Evolutionary conservation across 495 filamentous ascomycete species (phyloP).

Genomic region (Terfezia claveryi): DNA sequence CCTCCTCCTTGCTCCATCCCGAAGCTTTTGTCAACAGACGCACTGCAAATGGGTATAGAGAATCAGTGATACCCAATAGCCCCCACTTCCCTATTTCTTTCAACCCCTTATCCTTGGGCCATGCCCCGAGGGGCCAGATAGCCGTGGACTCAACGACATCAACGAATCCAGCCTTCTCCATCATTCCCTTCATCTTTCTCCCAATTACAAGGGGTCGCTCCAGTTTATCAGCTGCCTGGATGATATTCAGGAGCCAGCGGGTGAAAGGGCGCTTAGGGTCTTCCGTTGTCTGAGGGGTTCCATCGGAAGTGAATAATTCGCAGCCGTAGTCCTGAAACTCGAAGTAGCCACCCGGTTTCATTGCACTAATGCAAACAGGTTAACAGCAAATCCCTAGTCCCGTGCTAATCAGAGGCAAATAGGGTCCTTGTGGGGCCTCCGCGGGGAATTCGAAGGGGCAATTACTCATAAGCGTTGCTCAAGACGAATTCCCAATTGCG

Average conservation of each 20-base stretch:
- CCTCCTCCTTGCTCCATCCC: too few relatives aligned
- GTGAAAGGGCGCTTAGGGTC: too few relatives aligned
- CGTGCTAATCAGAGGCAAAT: neutral
- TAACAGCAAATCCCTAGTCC: neutral
- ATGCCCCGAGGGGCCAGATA: neutral
- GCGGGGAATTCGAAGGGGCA: too few relatives aligned
- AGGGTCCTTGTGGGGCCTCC: too few relatives aligned
- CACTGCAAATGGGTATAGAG: too few relatives aligned
- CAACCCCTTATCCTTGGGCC: neutral
- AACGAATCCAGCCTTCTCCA: neutral
- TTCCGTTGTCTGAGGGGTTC: neutral
- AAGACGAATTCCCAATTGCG: conserved; percentile 30
- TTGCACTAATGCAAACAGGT: neutral
- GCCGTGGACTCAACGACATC: too few relatives aligned
- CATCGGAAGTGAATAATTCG: neutral
- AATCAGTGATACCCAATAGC: neutral
- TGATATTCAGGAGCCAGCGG: neutral
- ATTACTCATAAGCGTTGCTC: neutral
- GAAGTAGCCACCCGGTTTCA: neutral
- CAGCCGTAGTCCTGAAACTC: neutral
- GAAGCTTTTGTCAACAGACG: too few relatives aligned
- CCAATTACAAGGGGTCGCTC: neutral
- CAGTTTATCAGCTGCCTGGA: neutral
- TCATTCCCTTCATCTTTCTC: neutral
- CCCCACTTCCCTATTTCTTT: neutral